Evolutionary conservation across 345 rosid species (phyloP).

Genomic region (Noccaea caerulescens): DNA sequence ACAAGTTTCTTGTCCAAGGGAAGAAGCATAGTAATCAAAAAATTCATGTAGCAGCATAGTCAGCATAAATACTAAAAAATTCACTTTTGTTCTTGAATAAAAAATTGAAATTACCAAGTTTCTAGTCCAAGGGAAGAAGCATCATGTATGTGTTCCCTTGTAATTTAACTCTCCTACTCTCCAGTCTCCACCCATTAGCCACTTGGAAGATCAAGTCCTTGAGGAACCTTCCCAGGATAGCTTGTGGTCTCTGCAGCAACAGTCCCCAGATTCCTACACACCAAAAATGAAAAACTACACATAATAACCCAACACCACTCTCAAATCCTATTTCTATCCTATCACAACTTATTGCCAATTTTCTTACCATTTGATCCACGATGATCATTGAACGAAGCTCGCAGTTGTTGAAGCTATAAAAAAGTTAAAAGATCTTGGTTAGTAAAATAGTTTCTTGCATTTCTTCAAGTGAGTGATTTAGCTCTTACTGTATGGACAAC

Average conservation of each 20-base stretch:
- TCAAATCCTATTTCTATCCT: not conserved
- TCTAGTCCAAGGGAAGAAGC: conserved; percentile 29
- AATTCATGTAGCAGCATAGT: too few species aligned
- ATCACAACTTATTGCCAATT: not conserved
- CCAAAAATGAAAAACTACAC: not conserved
- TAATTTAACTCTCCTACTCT: conserved; percentile 11
- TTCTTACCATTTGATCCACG: conserved; percentile 65
- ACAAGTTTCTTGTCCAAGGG: too few species aligned
- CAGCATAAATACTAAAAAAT: not conserved
- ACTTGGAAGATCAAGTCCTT: conserved; percentile 41
- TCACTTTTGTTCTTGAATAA: too few species aligned
- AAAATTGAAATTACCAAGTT: not conserved
- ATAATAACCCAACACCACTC: not conserved
- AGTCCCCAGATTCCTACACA: conserved; percentile 38
- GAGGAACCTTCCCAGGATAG: conserved; percentile 40
- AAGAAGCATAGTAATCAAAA: too few species aligned
- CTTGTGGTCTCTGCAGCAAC: conserved; percentile 31
- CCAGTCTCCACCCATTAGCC: conserved; percentile 17
- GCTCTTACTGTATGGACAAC: conserved; percentile 64
- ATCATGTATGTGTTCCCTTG: conserved; percentile 18
- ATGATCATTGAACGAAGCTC: conserved; percentile 77
- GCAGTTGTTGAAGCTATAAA: conserved; percentile 68
- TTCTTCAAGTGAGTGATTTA: not conserved
- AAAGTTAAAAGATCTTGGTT: conserved; percentile 10
- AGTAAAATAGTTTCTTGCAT: conserved; percentile 11